phyloP scores from a whole-genome alignment of 208 protist genomes.

The Trypanosoma cruzi region DNA sequence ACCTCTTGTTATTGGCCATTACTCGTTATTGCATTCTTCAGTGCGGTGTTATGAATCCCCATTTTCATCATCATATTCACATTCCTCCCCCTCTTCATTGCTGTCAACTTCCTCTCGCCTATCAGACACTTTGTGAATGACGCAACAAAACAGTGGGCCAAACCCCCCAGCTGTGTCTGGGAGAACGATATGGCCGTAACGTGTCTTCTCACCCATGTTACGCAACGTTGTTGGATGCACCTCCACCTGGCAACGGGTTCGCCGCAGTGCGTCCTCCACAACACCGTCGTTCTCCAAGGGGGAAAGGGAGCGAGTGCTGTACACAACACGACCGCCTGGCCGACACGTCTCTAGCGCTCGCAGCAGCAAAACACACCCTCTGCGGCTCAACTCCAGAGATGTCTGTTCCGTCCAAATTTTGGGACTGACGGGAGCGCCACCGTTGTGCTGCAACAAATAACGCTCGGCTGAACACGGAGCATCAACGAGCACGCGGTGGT shows the following conservation, averaged over 20 bases:
- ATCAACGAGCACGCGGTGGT: constrained; percentile 88
- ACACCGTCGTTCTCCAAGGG: constrained; percentile 90
- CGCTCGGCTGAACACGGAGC: constrained; percentile 94
- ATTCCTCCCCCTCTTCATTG: constrained; percentile 26
- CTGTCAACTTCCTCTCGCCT: constrained; percentile 31
- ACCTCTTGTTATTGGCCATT: constrained; percentile 3
- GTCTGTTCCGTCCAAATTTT: constrained; percentile 57
- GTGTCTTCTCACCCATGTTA: constrained; percentile 60
- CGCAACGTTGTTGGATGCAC: constrained; percentile 31
- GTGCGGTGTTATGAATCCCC: constrained; percentile 11
- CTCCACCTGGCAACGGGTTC: constrained; percentile 60
- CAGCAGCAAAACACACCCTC: constrained; percentile 72
- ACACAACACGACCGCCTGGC: constrained; percentile 84
- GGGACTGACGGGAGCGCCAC: constrained; percentile 32
- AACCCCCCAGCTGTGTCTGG: constrained; percentile 61
- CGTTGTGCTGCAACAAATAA: constrained; percentile 80
- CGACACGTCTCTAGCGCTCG: constrained; percentile 78
- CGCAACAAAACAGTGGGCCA: constrained; percentile 76
- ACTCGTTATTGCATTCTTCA: neutral
- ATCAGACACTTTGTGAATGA: constrained; percentile 62
- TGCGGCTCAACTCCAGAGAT: constrained; percentile 33
- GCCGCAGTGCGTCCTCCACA: constrained; percentile 59
- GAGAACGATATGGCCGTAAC: constrained; percentile 68
- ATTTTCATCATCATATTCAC: constrained; percentile 11
- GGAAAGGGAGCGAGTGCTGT: constrained; percentile 92